These are phyloP conservation scores for Juglanconis sp. DNA, from an alignment of 2,329 filamentous ascomycete genomes.

Conservation along the genomic window DNA sequence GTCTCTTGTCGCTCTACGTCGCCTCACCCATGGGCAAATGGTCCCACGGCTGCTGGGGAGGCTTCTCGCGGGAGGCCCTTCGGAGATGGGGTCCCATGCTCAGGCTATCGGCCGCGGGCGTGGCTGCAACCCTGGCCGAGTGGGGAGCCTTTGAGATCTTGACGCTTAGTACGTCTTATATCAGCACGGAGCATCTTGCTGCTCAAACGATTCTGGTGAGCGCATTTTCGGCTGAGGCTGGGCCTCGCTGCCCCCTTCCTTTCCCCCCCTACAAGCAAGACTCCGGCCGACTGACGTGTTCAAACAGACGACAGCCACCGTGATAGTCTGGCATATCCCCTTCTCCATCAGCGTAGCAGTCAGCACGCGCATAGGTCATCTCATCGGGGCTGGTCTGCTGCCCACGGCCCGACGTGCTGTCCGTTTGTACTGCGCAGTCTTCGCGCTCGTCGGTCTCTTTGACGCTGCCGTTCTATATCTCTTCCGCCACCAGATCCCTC, in stretches of 20 bases:
- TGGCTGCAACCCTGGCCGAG: constrained; percentile 38
- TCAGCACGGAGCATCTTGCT: constrained; percentile 40
- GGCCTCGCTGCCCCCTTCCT: background rate
- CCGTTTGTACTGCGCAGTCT: constrained; percentile 31
- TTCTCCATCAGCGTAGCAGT: constrained; percentile 40
- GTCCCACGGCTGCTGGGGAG: constrained; percentile 42
- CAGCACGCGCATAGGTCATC: constrained; percentile 39
- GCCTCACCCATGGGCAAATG: constrained; percentile 37
- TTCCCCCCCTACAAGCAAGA: no score
- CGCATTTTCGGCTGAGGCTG: background rate
- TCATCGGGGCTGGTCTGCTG: constrained; percentile 36
- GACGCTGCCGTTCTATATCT: constrained; percentile 31
- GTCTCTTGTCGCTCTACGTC: constrained; percentile 45
- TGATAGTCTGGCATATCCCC: constrained; percentile 41
- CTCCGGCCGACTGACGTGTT: background rate
- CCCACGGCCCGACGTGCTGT: constrained; percentile 29
- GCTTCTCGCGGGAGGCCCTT: constrained; percentile 32
- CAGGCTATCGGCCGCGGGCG: constrained; percentile 36
- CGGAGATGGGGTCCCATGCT: constrained; percentile 36
- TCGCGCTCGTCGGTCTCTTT: constrained; percentile 29
- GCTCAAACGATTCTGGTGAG: constrained; percentile 37
- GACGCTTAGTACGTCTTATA: constrained; percentile 42
- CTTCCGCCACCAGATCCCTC: constrained; percentile 28
- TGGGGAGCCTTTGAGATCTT: constrained; percentile 42
- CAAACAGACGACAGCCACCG: constrained; percentile 32